Conservation (phyloP, 2,329 filamentous ascomycete genomes). For the Ophiostoma populinum region DNA sequence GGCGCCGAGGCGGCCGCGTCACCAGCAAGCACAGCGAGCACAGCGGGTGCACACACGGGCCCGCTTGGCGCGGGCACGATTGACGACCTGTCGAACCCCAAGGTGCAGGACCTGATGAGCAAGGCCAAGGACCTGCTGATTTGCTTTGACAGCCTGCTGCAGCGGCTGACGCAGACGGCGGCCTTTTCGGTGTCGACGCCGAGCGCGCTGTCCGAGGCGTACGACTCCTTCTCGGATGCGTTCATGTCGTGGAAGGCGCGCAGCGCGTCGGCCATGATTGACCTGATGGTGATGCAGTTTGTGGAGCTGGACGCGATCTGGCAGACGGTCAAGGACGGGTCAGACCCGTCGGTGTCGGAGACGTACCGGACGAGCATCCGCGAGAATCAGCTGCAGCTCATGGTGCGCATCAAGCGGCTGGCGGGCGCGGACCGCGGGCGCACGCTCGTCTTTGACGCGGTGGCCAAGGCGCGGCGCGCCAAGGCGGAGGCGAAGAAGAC, state of each 20-base stretch:
- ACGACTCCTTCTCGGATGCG: conserved; percentile 58
- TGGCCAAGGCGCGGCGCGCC: conserved; percentile 51
- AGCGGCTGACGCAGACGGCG: conserved; percentile 45
- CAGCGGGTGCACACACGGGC: conserved; percentile 18
- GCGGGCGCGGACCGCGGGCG: conserved; percentile 56
- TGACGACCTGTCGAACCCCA: conserved; percentile 40
- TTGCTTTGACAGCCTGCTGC: conserved; percentile 58
- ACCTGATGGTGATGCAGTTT: conserved; percentile 76
- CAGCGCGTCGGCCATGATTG: conserved; percentile 59
- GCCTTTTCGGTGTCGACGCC: conserved; percentile 43
- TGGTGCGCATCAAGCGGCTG: conserved; percentile 64
- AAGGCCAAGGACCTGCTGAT: conserved; percentile 65
- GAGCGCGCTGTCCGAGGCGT: conserved; percentile 47
- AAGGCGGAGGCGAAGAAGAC: conserved; percentile 39
- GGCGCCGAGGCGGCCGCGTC: not conserved
- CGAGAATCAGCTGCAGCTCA: conserved; percentile 62
- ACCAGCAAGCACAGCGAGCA: too few relatives aligned
- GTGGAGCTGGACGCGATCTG: conserved; percentile 71
- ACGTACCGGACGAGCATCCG: conserved; percentile 69
- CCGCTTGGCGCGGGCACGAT: conserved; percentile 29
- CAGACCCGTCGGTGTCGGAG: conserved; percentile 52
- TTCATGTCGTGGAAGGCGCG: conserved; percentile 75
- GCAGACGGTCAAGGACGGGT: conserved; percentile 66
- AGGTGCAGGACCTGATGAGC: conserved; percentile 52
- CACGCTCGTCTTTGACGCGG: conserved; percentile 56